These are phyloP conservation scores for Aspergillus baeticus DNA, from an alignment of 495 filamentous ascomycete species.

Conservation along the genomic window DNA sequence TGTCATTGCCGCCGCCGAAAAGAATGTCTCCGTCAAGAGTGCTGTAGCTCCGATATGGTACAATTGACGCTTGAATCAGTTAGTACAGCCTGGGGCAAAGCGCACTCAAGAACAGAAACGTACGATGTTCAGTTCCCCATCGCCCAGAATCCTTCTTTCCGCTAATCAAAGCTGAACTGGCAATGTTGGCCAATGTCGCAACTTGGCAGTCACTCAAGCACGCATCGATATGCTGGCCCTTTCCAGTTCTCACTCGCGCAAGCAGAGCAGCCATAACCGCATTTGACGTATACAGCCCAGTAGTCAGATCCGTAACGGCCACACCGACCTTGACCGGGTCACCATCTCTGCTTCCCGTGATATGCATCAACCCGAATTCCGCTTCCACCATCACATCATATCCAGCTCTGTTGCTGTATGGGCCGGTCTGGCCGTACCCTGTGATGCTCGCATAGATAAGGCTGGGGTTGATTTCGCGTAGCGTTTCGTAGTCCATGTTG, in stretches of 20 bases:
- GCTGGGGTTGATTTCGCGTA: slow-evolving; percentile 75
- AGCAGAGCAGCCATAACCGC: slow-evolving; percentile 93
- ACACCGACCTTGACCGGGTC: slow-evolving; percentile 97
- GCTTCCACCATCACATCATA: slow-evolving; percentile 99
- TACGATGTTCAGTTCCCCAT: slow-evolving; percentile 96
- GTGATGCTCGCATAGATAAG: slow-evolving; percentile 70
- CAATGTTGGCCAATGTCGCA: slow-evolving; percentile 88
- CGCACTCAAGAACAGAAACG: slow-evolving; percentile 29
- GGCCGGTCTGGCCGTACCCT: slow-evolving; percentile 87
- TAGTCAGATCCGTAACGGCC: slow-evolving; percentile 93
- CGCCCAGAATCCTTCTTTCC: slow-evolving; percentile 83
- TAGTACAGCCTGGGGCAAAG: slow-evolving; percentile 5
- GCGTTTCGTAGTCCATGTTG: slow-evolving; percentile 75
- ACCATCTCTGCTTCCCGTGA: slow-evolving; percentile 83
- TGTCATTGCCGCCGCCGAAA: slow-evolving; percentile 91
- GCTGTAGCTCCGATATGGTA: slow-evolving; percentile 89
- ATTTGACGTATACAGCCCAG: slow-evolving; percentile 96
- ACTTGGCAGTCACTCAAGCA: slow-evolving; percentile 92
- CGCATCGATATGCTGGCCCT: slow-evolving; percentile 91
- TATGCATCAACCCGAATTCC: slow-evolving; percentile 98
- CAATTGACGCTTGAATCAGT: slow-evolving; percentile 72
- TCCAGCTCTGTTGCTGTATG: slow-evolving; percentile 82
- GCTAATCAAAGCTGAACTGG: slow-evolving; percentile 86
- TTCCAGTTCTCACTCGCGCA: slow-evolving; percentile 61
- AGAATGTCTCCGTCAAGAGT: slow-evolving; percentile 92